Percentiles rank a stretch among this genome's conserved stretches.
phyloP scores from a whole-genome alignment of 176 grass and related monocot genomes.

The Triticum timopheevii region DNA sequence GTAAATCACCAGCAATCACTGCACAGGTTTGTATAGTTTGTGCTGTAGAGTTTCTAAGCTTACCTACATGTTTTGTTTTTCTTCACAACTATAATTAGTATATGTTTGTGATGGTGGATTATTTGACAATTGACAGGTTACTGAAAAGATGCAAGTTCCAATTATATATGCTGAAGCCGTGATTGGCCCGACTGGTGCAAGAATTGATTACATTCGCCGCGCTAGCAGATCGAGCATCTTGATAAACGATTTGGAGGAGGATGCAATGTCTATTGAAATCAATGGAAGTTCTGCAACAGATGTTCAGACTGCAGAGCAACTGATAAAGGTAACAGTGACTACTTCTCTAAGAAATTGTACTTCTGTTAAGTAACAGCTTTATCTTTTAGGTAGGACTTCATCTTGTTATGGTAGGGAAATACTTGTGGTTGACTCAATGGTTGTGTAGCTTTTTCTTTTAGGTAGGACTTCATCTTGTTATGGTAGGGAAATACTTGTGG shows the following conservation, averaged over 20 bases:
- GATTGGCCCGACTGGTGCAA: slow-evolving; percentile 47
- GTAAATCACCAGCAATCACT: slow-evolving; percentile 18
- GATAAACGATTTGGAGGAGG: slow-evolving; percentile 24
- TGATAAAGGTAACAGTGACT: slow-evolving; percentile 41
- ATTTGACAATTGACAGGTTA: slow-evolving; percentile 32
- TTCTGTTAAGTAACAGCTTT: neutral
- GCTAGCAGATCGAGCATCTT: slow-evolving; percentile 38
- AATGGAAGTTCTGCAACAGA: slow-evolving; percentile 38
- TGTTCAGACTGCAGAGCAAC: slow-evolving; percentile 45
- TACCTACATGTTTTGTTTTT: slow-evolving; percentile 11
- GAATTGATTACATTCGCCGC: slow-evolving; percentile 51
- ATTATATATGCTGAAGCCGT: slow-evolving; percentile 51
- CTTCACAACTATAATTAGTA: slow-evolving; percentile 19
- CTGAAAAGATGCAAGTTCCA: slow-evolving; percentile 48
- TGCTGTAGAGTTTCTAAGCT: neutral
- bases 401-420: neutral
- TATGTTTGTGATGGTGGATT: slow-evolving; percentile 22
- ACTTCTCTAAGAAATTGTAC: neutral
- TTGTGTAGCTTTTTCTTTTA: neutral
- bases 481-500: neutral
- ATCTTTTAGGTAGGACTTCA: slow-evolving; percentile 14
- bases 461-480: neutral
- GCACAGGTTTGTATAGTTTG: slow-evolving; percentile 38
- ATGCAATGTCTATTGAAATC: slow-evolving; percentile 43
- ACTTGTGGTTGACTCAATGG: neutral